Percentiles rank a stretch among this genome's conserved stretches.
These are phyloP conservation scores for Penicillium sp. DNA, from an alignment of 2,329 filamentous ascomycete species.

Conservation along the genomic window DNA sequence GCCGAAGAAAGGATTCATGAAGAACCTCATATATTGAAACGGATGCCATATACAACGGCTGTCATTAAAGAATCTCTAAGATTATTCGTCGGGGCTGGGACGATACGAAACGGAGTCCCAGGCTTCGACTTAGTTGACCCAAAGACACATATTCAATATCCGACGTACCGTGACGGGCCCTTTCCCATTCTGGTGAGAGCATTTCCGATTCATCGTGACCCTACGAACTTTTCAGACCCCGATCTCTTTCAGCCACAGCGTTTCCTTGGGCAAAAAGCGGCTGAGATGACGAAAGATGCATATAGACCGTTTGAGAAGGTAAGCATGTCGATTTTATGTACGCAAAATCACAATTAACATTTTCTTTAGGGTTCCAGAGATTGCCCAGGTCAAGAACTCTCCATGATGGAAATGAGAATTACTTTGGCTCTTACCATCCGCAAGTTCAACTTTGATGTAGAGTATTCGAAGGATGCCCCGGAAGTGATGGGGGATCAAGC, in stretches of 20 bases:
- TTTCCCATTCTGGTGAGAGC: not conserved
- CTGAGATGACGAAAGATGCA: not conserved
- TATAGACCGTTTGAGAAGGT: not conserved
- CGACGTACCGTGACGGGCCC: not conserved
- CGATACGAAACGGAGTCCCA: not conserved
- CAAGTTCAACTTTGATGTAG: not conserved
- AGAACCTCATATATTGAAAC: not conserved
- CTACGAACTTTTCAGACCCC: not conserved
- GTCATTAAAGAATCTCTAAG: not conserved
- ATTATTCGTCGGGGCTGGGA: not conserved
- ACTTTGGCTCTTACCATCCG: not conserved
- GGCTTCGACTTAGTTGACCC: not conserved
- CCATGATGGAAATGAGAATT: not conserved
- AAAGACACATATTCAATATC: not conserved
- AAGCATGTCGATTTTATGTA: not conserved
- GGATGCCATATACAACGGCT: not conserved
- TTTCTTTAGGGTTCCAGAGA: not conserved
- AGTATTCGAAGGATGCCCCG: not conserved
- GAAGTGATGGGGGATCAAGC: not conserved
- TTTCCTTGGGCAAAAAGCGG: not conserved
- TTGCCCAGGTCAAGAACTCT: not conserved
- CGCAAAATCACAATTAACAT: not conserved
- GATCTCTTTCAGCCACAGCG: not conserved
- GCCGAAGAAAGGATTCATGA: not conserved
- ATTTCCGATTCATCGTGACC: not conserved